phyloP scores from a whole-genome alignment of 495 filamentous ascomycete genomes.

The Tuber aestivum region DNA sequence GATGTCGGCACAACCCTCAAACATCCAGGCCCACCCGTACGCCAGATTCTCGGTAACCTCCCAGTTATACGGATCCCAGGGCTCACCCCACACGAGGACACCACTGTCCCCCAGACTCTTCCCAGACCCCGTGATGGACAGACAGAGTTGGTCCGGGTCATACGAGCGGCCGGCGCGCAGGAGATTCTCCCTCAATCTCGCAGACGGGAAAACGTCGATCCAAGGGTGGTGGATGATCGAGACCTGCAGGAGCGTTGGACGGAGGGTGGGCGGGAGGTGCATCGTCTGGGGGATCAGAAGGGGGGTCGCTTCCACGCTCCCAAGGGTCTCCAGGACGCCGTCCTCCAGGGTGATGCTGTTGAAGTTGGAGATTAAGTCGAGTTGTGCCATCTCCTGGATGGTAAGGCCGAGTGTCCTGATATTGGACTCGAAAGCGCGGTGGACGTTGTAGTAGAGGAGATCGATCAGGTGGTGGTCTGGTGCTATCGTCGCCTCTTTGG shows the following conservation, averaged over 20 bases:
- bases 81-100: constrained; percentile 49
- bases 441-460: constrained; percentile 28
- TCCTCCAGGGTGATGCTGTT: constrained; percentile 18
- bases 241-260: constrained; percentile 48
- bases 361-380: constrained; percentile 21
- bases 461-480: constrained; percentile 16
- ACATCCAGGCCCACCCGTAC: constrained; percentile 46
- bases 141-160: constrained; percentile 47
- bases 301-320: neutral
- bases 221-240: constrained; percentile 49
- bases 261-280: constrained; percentile 45
- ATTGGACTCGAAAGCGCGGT: constrained; percentile 22
- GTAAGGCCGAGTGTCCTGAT: constrained; percentile 19
- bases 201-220: constrained; percentile 53
- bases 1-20: constrained; percentile 45
- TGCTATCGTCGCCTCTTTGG: neutral
- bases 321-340: neutral
- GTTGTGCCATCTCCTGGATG: constrained; percentile 1
- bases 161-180: constrained; percentile 45
- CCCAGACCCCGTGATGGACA: constrained; percentile 47
- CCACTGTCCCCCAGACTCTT: constrained; percentile 26
- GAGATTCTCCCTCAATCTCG: constrained; percentile 51
- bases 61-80: constrained; percentile 47
- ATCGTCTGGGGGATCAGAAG: neutral
- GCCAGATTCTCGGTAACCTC: constrained; percentile 47